Evolutionary conservation across 23 red algal species (phyloP).

Genomic region (Cyanidium caldarium): DNA sequence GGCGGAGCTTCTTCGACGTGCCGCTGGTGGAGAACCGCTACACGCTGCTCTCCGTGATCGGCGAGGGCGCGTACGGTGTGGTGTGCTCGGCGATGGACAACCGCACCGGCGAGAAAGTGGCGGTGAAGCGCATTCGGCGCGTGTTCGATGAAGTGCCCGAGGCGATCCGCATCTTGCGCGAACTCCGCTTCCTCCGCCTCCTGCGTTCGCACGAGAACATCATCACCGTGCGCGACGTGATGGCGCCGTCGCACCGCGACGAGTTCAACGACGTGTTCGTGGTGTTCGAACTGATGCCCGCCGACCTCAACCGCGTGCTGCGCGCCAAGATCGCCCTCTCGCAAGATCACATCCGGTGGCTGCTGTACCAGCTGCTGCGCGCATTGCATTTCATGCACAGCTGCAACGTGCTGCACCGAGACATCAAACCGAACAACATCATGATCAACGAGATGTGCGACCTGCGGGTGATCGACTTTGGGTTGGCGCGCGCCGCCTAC

Average conservation of each 20-base stretch:
- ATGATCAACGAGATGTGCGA: constrained; percentile 75
- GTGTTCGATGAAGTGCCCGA: constrained; percentile 69
- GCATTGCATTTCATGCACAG: constrained; percentile 72
- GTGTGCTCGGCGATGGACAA: constrained; percentile 75
- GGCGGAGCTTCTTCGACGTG: constrained; percentile 33
- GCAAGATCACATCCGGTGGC: constrained; percentile 45
- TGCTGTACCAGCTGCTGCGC: constrained; percentile 88
- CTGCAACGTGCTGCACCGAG: constrained; percentile 72
- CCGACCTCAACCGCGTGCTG: constrained; percentile 61
- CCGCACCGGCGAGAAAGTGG: constrained; percentile 57
- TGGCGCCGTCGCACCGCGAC: constrained; percentile 51
- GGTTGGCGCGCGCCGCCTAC: constrained; percentile 56
- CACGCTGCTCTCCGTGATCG: constrained; percentile 55
- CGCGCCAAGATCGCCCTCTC: constrained; percentile 45
- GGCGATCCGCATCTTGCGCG: constrained; percentile 77
- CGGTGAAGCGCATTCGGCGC: constrained; percentile 72
- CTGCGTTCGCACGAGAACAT: constrained; percentile 88
- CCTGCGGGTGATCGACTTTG: constrained; percentile 85
- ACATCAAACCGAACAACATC: constrained; percentile 91
- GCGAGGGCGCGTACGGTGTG: constrained; percentile 90
- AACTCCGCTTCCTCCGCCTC: constrained; percentile 77
- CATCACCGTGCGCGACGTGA: constrained; percentile 65
- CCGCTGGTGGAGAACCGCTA: constrained; percentile 64
- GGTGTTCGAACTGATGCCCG: constrained; percentile 92
- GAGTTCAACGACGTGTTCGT: constrained; percentile 81